Evolutionary conservation across 306 rosid species (phyloP), one percentile per base, ranked within the genome.

Genomic region (Lotus japonicus): DNA sequence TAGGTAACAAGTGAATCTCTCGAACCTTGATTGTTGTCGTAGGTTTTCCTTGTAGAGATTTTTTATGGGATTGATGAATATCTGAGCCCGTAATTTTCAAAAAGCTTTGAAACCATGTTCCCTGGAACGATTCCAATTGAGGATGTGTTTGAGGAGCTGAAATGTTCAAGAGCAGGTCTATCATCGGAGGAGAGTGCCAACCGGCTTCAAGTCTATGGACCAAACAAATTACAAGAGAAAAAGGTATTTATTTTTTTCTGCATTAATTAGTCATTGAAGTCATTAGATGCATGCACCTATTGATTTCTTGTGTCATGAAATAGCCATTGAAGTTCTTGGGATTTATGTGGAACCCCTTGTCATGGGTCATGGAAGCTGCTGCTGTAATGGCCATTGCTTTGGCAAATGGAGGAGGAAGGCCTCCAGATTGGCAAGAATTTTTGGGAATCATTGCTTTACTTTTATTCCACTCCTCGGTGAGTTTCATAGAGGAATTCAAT

Each of bases 281-380:
- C n/a, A 44, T 44, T 46, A 54, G 44, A 21, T 50, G 66, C 13
- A 21, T 50, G 66, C 13, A 21, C 26, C 26, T 35, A 19, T 42
- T 44, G 68, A 52, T 64, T 21, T 21, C 26, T 6, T 74, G 74
- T 60, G 69, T 43, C 31, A 46, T 66, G 61, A 77, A 77, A 79
- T 71, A 72, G n/a, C n/a, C 89, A 51, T 84, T 92, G 78, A 92
- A 92, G 83, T 92, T 92, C 77, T 74, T 92, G 84, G 98, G 98
- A 0, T 92, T 92, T 75, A 92, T 92, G 98, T 92, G 98, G 98
- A 92, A 92, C 72, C 98, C 98, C 3, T 77, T 92, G 35, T 92
- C 97, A 1, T 92, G 97, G 97, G 98, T 92, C 68, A 92, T 92
- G 98, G 98, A 92, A 85, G 97, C 94, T 68, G 98, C 98, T 79